A percentile compares a stretch with the other conserved stretches of the same genome.
Conservation (phyloP, 75 land plant genomes). For the Larix kaempferi region DNA sequence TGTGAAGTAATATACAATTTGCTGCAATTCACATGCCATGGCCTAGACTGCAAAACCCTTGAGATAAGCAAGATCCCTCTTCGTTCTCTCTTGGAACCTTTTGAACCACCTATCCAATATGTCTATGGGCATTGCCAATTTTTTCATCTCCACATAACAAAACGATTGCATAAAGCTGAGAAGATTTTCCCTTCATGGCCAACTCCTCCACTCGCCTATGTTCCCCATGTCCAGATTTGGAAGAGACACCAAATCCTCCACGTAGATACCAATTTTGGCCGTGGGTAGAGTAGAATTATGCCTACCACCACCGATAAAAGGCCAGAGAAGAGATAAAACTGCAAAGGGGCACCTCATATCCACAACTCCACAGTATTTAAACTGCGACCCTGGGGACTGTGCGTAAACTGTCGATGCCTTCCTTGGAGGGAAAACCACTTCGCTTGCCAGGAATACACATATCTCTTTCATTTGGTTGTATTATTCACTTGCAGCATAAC, state of each 20-base stretch:
- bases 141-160: slow-evolving; percentile 18
- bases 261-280: slow-evolving; percentile 29
- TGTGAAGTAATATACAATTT: too few relatives aligned
- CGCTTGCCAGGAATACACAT: not conserved
- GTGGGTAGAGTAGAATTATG: slow-evolving; percentile 14
- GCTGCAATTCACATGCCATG: not conserved
- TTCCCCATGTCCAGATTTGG: slow-evolving; percentile 22
- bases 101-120: slow-evolving; percentile 33
- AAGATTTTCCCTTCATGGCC: slow-evolving; percentile 30
- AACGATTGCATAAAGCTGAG: slow-evolving; percentile 37
- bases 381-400: slow-evolving; percentile 26
- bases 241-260: slow-evolving; percentile 24
- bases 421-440: not conserved
- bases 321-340: slow-evolving; percentile 27
- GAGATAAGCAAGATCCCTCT: slow-evolving; percentile 30
- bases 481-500: not conserved
- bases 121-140: slow-evolving; percentile 28
- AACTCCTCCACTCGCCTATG: slow-evolving; percentile 18
- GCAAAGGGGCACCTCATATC: slow-evolving; percentile 23
- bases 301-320: slow-evolving; percentile 13
- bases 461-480: not conserved
- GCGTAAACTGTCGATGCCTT: not conserved
- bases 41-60: not conserved
- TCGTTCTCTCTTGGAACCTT: slow-evolving; percentile 29
- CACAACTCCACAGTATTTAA: slow-evolving; percentile 33